Evolutionary conservation across 148 eudicot species (phyloP), one percentile per base, ranked within the genome.

Genomic region (Rhododendron vialii): DNA sequence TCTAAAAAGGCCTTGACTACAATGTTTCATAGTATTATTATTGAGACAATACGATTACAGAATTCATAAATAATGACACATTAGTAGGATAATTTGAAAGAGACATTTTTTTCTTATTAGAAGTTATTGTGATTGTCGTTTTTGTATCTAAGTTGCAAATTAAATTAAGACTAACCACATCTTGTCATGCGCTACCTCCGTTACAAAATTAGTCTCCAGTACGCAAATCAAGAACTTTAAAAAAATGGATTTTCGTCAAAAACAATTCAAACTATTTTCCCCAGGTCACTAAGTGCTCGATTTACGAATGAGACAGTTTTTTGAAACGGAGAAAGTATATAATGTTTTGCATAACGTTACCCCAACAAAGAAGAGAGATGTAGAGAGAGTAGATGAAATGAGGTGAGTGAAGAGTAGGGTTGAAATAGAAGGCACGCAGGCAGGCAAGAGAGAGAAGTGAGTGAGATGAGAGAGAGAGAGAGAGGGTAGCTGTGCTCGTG

Each of bases 401-500:
- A 10, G 53, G 55, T 22, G 28, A 20, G 55, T 24, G 80, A 45
- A 11, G 20, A 43, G 83, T 2, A 18, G 12, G 50, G 50, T 47
- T 47, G 50, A 47, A 41, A 41, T 41, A 41, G 45, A 41, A 41
- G 7, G 20, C 57, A 3, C 17, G 57, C 18, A 15, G 57, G 57
- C 57, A 15, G 57, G 57, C 20, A 14, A 17, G 55, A 14, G 63
- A 10, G 51, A 26, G 63, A 13, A 50, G 33, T 28, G 33, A 47
- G 48, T 3, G 3, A 4, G 50, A 9, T 47, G 11, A 47, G 50
- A 47, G 50, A 47, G 47, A 47, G 50, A 47, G 47, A 43, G 45
- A 51, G 43, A 81, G 65, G 67, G 57, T 81, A 51, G 83, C 43
- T 81, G 12, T 53, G 67, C 65, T 81, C 83, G 83, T 81, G 83